Conservation (phyloP, 2,329 filamentous ascomycete species). For the Gyromitra esculenta region DNA sequence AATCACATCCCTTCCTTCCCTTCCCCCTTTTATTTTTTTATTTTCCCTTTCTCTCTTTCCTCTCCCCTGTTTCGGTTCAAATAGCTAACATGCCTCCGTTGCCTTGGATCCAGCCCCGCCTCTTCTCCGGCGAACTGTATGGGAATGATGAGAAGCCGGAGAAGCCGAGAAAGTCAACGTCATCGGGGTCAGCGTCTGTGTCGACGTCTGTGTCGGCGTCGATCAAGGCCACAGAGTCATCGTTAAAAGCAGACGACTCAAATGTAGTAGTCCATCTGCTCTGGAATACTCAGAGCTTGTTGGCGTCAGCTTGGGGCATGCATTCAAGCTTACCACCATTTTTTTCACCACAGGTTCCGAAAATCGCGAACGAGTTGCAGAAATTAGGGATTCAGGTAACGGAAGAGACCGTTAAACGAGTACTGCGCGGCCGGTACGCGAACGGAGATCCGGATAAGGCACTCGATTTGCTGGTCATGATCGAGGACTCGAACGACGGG, state of each 20-base stretch:
- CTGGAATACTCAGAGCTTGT: slow-evolving; percentile 46
- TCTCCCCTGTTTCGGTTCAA: neutral
- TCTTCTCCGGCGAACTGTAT: slow-evolving; percentile 55
- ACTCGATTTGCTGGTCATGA: slow-evolving; percentile 77
- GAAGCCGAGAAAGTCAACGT: slow-evolving; percentile 58
- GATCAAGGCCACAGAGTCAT: slow-evolving; percentile 7
- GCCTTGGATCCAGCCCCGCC: slow-evolving; percentile 48
- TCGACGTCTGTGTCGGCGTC: slow-evolving; percentile 51
- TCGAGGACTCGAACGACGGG: slow-evolving; percentile 83
- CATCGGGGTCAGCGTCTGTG: slow-evolving; percentile 61
- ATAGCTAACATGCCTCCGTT: slow-evolving; percentile 44
- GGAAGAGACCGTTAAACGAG: slow-evolving; percentile 55
- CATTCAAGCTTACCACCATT: slow-evolving; percentile 49
- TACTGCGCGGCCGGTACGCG: slow-evolving; percentile 63
- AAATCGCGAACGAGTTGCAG: slow-evolving; percentile 49
- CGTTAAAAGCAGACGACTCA: slow-evolving; percentile 32
- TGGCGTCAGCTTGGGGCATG: slow-evolving; percentile 51
- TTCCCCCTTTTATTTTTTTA: slow-evolving; percentile 1
- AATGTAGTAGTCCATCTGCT: slow-evolving; percentile 52
- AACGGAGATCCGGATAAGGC: slow-evolving; percentile 77
- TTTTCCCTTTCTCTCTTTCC: neutral
- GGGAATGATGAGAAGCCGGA: slow-evolving; percentile 55
- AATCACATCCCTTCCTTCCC: slow-evolving; percentile 1
- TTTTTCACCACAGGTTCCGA: slow-evolving; percentile 52
- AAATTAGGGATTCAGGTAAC: slow-evolving; percentile 52